A percentile compares a stretch with the other conserved stretches of the same genome.
Evolutionary conservation across 139 green algal species (phyloP).

Genomic region (Chlorella sp.): DNA sequence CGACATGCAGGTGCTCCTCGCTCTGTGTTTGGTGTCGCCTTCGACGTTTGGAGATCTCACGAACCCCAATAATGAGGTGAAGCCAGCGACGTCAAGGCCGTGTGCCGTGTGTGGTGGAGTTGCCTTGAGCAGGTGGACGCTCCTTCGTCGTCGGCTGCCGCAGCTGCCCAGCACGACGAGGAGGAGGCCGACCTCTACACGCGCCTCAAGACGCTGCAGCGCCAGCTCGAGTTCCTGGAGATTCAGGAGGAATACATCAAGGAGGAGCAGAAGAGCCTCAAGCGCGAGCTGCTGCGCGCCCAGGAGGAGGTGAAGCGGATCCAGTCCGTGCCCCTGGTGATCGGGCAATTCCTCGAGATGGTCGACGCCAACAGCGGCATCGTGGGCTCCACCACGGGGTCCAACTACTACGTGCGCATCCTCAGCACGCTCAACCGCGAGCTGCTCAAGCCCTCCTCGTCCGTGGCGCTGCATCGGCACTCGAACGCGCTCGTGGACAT

Average conservation of each 20-base stretch:
- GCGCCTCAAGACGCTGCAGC: slow-evolving; percentile 86
- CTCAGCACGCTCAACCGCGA: slow-evolving; percentile 95
- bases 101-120: too few species aligned
- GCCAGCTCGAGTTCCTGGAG: slow-evolving; percentile 95
- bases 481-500: slow-evolving; percentile 98
- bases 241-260: slow-evolving; percentile 99
- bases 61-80: too few species aligned
- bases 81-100: too few species aligned
- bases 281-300: slow-evolving; percentile 93
- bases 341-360: slow-evolving; percentile 99
- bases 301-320: slow-evolving; percentile 99
- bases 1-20: not conserved
- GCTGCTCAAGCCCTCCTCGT: slow-evolving; percentile 91
- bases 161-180: too few species aligned
- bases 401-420: slow-evolving; percentile 92
- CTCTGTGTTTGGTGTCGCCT: too few species aligned
- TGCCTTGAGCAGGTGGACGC: too few species aligned
- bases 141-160: too few species aligned
- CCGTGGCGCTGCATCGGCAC: slow-evolving; percentile 94
- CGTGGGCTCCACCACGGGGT: slow-evolving; percentile 90
- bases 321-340: slow-evolving; percentile 95
- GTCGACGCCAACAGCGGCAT: slow-evolving; percentile 93
- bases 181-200: slow-evolving; percentile 76
- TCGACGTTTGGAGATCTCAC: too few species aligned
- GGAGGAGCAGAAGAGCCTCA: slow-evolving; percentile 97